Conservation (phyloP, 805 yeast species). For the Ogataea sp. region DNA sequence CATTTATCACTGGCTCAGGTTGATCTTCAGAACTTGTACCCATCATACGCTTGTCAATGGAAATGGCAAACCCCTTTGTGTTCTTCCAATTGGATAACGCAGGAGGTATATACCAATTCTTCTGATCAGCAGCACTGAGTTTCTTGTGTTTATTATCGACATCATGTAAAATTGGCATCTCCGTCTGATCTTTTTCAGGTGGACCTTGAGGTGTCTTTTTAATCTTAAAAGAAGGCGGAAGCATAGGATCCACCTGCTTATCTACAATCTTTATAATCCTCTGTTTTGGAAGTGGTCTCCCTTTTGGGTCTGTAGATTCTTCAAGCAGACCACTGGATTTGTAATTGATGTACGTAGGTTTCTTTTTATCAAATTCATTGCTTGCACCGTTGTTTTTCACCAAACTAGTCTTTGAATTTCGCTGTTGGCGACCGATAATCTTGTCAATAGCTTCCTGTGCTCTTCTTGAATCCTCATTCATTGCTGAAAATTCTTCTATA, state of each 20-base stretch:
- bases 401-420: constrained; percentile 21
- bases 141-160: constrained; percentile 47
- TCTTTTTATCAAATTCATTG: constrained; percentile 9
- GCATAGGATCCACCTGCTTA: constrained; percentile 71
- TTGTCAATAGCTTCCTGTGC: constrained; percentile 51
- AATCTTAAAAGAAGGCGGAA: constrained; percentile 69
- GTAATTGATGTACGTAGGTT: constrained; percentile 36
- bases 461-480: constrained; percentile 18
- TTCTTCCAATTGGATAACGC: constrained; percentile 95
- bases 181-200: constrained; percentile 18
- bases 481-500: neutral
- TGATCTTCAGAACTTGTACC: constrained; percentile 31
- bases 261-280: constrained; percentile 60
- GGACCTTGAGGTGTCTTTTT: constrained; percentile 67
- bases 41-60: constrained; percentile 69
- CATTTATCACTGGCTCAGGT: constrained; percentile 34
- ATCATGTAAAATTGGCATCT: constrained; percentile 56
- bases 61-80: constrained; percentile 80
- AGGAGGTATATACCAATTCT: constrained; percentile 82
- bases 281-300: constrained; percentile 24
- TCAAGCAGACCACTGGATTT: constrained; percentile 30
- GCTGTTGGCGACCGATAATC: constrained; percentile 36
- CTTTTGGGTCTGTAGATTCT: too few relatives aligned
- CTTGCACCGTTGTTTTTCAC: constrained; percentile 2
- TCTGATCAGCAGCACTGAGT: constrained; percentile 64